These are phyloP conservation scores for Mycena indigotica DNA, from an alignment of 768 basidiomycete species.

Conservation along the genomic window DNA sequence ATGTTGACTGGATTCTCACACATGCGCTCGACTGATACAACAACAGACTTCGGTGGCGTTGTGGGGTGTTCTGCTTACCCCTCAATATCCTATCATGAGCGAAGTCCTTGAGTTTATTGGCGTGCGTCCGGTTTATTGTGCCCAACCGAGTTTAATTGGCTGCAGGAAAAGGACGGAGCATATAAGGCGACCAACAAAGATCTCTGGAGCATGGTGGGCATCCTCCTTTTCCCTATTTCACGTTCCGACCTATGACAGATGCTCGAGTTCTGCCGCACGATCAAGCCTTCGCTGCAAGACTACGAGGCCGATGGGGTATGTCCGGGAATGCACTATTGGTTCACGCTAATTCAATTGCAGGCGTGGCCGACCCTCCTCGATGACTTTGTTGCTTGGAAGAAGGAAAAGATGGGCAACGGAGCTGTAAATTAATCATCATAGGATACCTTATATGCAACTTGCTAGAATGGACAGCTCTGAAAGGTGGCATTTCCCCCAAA, in stretches of 20 bases:
- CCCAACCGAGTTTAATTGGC: conserved; percentile 26
- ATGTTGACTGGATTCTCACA: conserved; percentile 17
- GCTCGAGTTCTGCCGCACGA: conserved; percentile 71
- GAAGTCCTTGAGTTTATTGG: conserved; percentile 68
- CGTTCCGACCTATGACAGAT: conserved; percentile 50
- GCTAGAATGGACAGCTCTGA: neutral
- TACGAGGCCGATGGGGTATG: conserved; percentile 79
- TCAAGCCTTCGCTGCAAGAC: conserved; percentile 59
- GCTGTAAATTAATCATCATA: conserved; percentile 6
- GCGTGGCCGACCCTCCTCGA: conserved; percentile 85
- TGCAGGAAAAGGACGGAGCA: conserved; percentile 46
- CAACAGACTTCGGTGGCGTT: conserved; percentile 67
- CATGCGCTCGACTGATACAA: neutral
- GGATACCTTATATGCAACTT: conserved; percentile 2
- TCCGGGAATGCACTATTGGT: conserved; percentile 18
- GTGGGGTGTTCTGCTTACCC: conserved; percentile 74
- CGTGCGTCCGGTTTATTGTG: conserved; percentile 40
- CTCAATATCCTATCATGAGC: conserved; percentile 65
- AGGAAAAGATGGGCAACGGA: conserved; percentile 23
- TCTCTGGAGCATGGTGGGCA: conserved; percentile 81
- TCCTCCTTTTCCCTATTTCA: neutral
- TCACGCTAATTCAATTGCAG: conserved; percentile 35
- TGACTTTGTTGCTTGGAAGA: conserved; percentile 76
- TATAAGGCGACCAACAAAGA: conserved; percentile 86
- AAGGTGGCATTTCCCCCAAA: too few species aligned